Percentiles rank a stretch among this genome's conserved stretches.
Conservation (phyloP, 352 stramenopile genomes). For the Paralagenidium karlingii region DNA sequence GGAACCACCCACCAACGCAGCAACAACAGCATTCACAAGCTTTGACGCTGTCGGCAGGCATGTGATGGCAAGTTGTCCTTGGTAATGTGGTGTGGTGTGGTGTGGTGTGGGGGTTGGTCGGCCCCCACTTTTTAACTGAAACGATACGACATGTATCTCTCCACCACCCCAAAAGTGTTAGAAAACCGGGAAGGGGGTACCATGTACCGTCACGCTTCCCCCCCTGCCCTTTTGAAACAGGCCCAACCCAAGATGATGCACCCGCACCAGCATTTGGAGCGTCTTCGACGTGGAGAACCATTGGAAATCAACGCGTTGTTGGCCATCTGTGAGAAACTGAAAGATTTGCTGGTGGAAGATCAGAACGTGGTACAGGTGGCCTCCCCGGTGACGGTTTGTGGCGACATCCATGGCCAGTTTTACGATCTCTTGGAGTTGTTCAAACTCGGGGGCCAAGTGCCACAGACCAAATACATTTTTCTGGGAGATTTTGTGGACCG, state of each 20-base stretch:
- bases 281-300: constrained; percentile 36
- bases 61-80: no score
- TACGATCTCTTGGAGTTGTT: constrained; percentile 93
- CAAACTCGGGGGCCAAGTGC: constrained; percentile 79
- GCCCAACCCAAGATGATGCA: constrained; percentile 9
- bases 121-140: no score
- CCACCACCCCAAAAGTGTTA: no score
- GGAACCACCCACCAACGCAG: no score
- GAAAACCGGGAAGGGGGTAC: no score
- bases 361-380: constrained; percentile 68
- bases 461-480: constrained; percentile 87
- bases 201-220: no score
- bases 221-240: no score
- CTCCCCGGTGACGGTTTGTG: constrained; percentile 77
- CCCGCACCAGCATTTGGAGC: constrained; percentile 32
- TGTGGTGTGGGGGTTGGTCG: no score
- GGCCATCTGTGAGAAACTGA: constrained; percentile 50
- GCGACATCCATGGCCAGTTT: constrained; percentile 97
- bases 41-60: no score
- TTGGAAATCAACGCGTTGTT: constrained; percentile 39
- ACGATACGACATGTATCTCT: no score
- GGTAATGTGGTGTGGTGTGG: no score
- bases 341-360: constrained; percentile 59
- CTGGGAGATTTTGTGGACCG: constrained; percentile 97
- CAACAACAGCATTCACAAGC: no score